Conservation (phyloP, 257 asterid genomes). For the Capsicum pubescens region DNA sequence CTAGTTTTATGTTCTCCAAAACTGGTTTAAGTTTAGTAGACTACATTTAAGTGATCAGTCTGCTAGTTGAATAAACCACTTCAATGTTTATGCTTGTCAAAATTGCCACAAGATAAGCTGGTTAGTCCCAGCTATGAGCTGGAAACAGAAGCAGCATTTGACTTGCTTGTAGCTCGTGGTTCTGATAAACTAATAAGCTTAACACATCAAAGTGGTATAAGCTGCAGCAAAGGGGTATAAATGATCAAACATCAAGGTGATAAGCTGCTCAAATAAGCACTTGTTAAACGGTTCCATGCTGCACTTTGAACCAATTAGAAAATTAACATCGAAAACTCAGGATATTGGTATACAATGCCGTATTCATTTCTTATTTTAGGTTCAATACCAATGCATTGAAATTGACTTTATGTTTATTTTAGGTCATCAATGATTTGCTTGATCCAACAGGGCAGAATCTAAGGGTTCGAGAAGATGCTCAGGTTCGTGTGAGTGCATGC, state of each 20-base stretch:
- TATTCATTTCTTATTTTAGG: neutral
- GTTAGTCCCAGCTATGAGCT: neutral
- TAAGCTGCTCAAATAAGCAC: slow-evolving; percentile 10
- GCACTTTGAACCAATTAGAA: slow-evolving; percentile 12
- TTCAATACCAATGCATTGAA: neutral
- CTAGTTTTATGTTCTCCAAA: neutral
- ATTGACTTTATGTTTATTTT: slow-evolving; percentile 40
- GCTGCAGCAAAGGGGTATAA: neutral
- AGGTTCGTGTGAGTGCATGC: slow-evolving; percentile 48
- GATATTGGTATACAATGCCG: slow-evolving; percentile 10
- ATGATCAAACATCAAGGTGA: neutral
- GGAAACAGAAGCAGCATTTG: neutral
- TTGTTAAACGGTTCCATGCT: slow-evolving; percentile 17
- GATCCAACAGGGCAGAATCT: slow-evolving; percentile 86
- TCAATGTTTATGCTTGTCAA: slow-evolving; percentile 16
- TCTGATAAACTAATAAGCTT: neutral
- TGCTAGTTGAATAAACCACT: neutral
- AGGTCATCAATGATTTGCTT: slow-evolving; percentile 93
- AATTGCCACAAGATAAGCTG: slow-evolving; percentile 10
- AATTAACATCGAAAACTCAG: neutral
- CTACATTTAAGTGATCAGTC: neutral
- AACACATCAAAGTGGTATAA: slow-evolving; percentile 1
- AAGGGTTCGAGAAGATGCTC: slow-evolving; percentile 79
- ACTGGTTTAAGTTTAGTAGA: slow-evolving; percentile 7
- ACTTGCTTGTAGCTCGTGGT: neutral